Base-by-base conservation (phyloP, 1,284 basidiomycete species). In the Malassezia globosa region DNA sequence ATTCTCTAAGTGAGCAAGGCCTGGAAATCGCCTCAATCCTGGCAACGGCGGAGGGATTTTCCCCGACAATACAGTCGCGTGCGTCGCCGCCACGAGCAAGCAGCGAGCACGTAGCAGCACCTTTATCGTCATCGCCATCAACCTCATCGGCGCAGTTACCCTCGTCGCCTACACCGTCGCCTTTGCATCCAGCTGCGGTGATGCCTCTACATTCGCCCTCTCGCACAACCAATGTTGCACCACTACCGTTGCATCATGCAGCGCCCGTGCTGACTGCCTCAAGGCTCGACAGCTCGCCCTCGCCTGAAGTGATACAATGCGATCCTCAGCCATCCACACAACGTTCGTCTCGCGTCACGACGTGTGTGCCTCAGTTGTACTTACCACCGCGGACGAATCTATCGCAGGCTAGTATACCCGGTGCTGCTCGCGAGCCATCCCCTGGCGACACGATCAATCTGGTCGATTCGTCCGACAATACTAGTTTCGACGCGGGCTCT, bases 1-100 rank as follows among this genome's bases (percentile, higher is more conserved):
- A 63, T 36, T 54, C 54, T 25, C 49, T 72, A 5, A 69, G 62
- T 37, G 57, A 63, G 19, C 52, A 64, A 31, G 70, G 70, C 3
- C 59, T 54, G 19, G 45, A 37, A 1, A 46, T 72, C 10, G 66
- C 68, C 4, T 24, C 48, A 29, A n/a, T 40, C 2, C 29, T 54
- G 7, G 46, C 46, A 14, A 37, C 26, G 5, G 46, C 46, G 1
- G 51, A 53, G 35, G 51, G 46, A 4, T 6, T 52, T 6, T 19
- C 24, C 18, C 40, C 4, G 11, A 10, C 6, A 29, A 4, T 5
- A 19, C 40, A 11, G 11, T 11, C 11, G 16, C 29, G 11, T 31
- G 11, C 2, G 29, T 16, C 29, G 29, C 11, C 11, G 2, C 11
- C 29, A 16, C 29, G n/a, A n/a, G 23, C 40, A n/a, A 25, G 19